A percentile compares a stretch with the other conserved stretches of the same genome.
These are phyloP conservation scores for Casaregolazyma lundiana DNA, from an alignment of 1,139 yeast species.

Conservation along the genomic window DNA sequence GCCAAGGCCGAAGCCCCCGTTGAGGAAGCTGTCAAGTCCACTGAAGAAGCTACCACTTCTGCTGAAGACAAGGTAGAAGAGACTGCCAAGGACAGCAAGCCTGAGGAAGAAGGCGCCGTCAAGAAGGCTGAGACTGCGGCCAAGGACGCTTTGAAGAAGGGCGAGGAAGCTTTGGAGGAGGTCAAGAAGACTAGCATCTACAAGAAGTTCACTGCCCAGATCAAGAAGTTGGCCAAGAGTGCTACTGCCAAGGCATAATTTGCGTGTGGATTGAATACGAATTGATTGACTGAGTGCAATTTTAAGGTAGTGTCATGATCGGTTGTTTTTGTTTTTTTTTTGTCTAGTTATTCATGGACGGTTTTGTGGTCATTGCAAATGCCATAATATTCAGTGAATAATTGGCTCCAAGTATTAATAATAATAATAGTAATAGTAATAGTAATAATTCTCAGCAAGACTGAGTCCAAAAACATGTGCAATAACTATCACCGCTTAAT, in stretches of 20 bases:
- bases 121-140: conserved; percentile 19
- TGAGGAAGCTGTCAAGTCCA: conserved; percentile 18
- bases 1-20: conserved; percentile 25
- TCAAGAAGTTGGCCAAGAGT: conserved; percentile 42
- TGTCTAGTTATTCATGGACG: conserved; percentile 2
- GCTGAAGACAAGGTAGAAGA: conserved; percentile 15
- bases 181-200: conserved; percentile 46
- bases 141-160: conserved; percentile 19
- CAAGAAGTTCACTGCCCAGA: conserved; percentile 46
- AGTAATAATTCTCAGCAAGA: too few species aligned
- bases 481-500: too few species aligned
- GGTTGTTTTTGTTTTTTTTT: conserved; percentile 1
- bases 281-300: neutral
- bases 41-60: conserved; percentile 13
- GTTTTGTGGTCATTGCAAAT: too few species aligned
- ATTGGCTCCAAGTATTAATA: neutral
- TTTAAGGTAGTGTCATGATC: conserved; percentile 5
- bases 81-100: conserved; percentile 17
- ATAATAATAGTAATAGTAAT: neutral
- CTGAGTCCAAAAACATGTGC: too few species aligned
- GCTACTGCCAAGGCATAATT: conserved; percentile 19
- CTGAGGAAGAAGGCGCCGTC: conserved; percentile 18
- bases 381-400: neutral
- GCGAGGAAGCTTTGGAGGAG: conserved; percentile 22
- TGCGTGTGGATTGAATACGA: neutral